Evolutionary conservation across 495 filamentous ascomycete species (phyloP), one percentile per base, ranked within the genome.

Genomic region (Hyaloscypha variabilis): DNA sequence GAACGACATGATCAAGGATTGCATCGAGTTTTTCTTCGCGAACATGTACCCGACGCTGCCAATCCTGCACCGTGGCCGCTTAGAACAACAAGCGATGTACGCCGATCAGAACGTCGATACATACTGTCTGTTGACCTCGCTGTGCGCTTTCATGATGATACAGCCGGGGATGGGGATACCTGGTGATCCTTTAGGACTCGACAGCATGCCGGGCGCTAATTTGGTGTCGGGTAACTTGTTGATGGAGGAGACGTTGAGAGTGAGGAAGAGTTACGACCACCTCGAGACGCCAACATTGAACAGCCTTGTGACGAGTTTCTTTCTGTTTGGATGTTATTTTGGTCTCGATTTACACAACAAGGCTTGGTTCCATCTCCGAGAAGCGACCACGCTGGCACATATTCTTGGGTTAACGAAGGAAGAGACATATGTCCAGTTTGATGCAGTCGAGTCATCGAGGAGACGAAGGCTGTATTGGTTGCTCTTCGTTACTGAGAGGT

Each of bases 1-100:
- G 3, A 77, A 69, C 53, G 84, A 88, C 14, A 81, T 90, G 72
- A 79, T 92, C 67, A 84, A 87, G 63, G 80, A 80, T 23, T 93
- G 90, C 80, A 81, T 91, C 65, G 90, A 95, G 19, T 92, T 91
- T 69, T 96, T 90, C 80, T 96, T 96, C 77, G 80, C 85, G 64
- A 85, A 93, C 72, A 83, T 97, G 73, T 95, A 96, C 69, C 86
- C 90, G 6, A 91, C 88, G 23, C 91, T 93, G 81, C 93, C 93
- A 0, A 89, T 96, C 46, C 80, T 96, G 28, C 84, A 92, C 49
- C 86, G 85, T 30, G 84, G 88, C 39, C 81, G 84, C 56, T 75
- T 95, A 10, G 87, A 88, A 62, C 80, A 87, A 69, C 84, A 90
- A 74, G 81, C 79, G 67, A 75, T 85, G 76, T 84, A 81, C 74